phyloP scores from a whole-genome alignment of 805 yeast species.

The Vanderwaltozyma tropicalis region DNA sequence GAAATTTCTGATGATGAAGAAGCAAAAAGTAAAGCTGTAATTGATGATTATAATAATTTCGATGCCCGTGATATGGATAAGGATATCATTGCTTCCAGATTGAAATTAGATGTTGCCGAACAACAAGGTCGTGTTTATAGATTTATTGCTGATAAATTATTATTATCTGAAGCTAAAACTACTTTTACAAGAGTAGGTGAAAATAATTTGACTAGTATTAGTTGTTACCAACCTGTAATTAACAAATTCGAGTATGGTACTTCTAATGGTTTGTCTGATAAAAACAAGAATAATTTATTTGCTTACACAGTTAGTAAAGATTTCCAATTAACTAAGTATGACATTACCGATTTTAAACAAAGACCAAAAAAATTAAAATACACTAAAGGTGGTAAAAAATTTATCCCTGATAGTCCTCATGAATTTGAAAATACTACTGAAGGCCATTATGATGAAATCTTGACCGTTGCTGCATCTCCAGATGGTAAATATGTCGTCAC shows the following conservation, averaged over 20 bases:
- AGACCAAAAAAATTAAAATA: constrained; percentile 60
- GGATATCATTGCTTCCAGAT: constrained; percentile 70
- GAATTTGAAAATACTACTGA: constrained; percentile 42
- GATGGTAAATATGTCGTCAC: constrained; percentile 85
- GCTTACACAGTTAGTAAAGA: constrained; percentile 79
- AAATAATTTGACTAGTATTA: constrained; percentile 39
- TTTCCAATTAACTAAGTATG: constrained; percentile 71
- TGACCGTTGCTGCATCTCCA: constrained; percentile 71
- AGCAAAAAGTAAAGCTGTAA: constrained; percentile 10
- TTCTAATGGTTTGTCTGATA: constrained; percentile 26
- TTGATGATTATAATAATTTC: constrained; percentile 40
- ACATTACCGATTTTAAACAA: constrained; percentile 40
- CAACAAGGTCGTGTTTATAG: constrained; percentile 75
- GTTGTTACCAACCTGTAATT: constrained; percentile 30
- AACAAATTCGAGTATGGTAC: constrained; percentile 16
- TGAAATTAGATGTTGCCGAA: constrained; percentile 84
- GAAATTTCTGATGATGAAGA: constrained; percentile 8
- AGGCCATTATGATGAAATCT: constrained; percentile 70
- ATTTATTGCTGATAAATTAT: constrained; percentile 44
- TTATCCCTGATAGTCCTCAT: constrained; percentile 27
- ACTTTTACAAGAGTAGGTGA: constrained; percentile 50
- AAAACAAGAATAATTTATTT: constrained; percentile 44
- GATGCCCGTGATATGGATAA: constrained; percentile 88
- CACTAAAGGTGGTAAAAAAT: constrained; percentile 49
- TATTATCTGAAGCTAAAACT: constrained; percentile 32